phyloP scores from a whole-genome alignment of 2,329 filamentous ascomycete genomes.

The Thielaviopsis ethacetica region DNA sequence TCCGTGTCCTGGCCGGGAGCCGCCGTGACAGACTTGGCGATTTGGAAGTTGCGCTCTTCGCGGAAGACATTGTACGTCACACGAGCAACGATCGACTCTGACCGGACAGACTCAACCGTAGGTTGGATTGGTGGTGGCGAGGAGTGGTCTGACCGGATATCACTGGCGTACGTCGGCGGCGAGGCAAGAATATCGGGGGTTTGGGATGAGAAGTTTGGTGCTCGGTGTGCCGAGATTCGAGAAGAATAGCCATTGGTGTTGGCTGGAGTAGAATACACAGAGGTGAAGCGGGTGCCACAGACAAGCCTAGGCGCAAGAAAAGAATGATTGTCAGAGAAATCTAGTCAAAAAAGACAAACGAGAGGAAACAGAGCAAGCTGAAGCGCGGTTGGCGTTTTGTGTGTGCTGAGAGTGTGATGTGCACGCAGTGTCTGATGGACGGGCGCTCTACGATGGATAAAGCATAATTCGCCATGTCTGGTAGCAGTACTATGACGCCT shows the following conservation, averaged over 20 bases:
- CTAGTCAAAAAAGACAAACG: neutral
- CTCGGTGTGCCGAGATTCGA: constrained; percentile 23
- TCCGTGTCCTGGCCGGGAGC: constrained; percentile 55
- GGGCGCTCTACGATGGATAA: too few relatives aligned
- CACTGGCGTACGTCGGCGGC: constrained; percentile 18
- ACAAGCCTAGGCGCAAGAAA: constrained; percentile 36
- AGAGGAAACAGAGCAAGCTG: neutral
- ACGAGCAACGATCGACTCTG: constrained; percentile 58
- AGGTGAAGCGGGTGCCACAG: constrained; percentile 44
- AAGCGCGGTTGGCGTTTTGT: neutral
- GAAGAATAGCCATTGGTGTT: constrained; percentile 27
- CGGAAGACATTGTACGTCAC: constrained; percentile 69
- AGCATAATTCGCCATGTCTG: too few relatives aligned
- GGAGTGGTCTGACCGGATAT: constrained; percentile 24
- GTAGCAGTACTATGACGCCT: too few relatives aligned
- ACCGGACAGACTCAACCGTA: constrained; percentile 22
- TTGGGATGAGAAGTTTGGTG: constrained; percentile 4
- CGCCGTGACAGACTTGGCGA: constrained; percentile 54
- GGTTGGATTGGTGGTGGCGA: constrained; percentile 20
- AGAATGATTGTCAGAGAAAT: neutral
- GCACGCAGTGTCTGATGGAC: constrained; percentile 6
- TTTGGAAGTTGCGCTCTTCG: constrained; percentile 75
- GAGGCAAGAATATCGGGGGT: constrained; percentile 15
- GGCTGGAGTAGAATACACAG: constrained; percentile 30
- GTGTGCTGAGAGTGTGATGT: constrained; percentile 1